Conservation (phyloP, 176 grass and related monocot species). For the Rhipidocladum racemiflorum region DNA sequence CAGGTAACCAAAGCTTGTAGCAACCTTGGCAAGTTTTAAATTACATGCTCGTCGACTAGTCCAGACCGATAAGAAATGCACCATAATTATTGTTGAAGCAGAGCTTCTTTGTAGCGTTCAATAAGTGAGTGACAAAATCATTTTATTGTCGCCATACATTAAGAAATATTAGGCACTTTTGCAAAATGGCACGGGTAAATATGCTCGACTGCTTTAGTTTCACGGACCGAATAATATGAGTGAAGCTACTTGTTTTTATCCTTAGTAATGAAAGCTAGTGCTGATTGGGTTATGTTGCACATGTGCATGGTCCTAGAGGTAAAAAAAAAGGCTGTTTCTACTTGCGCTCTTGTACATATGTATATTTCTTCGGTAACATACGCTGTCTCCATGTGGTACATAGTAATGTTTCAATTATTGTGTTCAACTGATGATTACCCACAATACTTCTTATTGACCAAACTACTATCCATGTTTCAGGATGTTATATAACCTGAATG, state of each 20-base stretch:
- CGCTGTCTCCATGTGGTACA: neutral
- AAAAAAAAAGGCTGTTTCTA: neutral
- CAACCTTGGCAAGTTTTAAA: neutral
- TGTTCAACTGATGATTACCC: neutral
- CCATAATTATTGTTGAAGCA: neutral
- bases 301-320: neutral
- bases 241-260: neutral
- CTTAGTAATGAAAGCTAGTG: neutral
- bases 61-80: neutral
- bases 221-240: neutral
- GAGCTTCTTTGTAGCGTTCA: neutral
- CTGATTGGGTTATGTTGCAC: neutral
- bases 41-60: neutral
- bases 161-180: neutral
- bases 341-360: neutral
- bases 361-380: neutral
- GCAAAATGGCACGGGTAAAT: neutral
- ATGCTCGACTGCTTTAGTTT: neutral
- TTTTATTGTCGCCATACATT: neutral
- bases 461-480: slow-evolving; percentile 13
- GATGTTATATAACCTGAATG: neutral
- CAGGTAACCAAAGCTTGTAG: neutral
- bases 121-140: neutral
- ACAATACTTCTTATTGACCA: neutral
- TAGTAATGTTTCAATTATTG: neutral